These are phyloP conservation scores for Chaetothyriales sp. DNA, from an alignment of 2,329 filamentous ascomycete genomes.

Conservation along the genomic window DNA sequence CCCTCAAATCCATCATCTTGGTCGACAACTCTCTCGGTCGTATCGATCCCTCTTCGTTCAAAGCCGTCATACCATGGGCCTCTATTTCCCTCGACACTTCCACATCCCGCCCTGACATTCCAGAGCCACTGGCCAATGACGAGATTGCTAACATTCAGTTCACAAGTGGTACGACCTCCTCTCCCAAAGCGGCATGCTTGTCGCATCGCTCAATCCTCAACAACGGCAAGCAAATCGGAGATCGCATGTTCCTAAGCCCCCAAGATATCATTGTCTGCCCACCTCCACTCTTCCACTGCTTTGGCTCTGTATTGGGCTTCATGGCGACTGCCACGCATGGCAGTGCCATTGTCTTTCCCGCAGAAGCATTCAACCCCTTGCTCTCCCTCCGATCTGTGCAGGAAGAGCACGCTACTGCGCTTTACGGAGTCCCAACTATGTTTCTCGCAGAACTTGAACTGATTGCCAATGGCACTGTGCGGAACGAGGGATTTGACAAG, in stretches of 20 bases:
- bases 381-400: conserved; percentile 54
- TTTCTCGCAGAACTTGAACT: conserved; percentile 77
- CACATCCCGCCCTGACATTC: conserved; percentile 30
- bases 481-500: conserved; percentile 44
- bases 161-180: conserved; percentile 84
- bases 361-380: conserved; percentile 70
- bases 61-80: conserved; percentile 35
- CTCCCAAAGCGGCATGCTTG: conserved; percentile 83
- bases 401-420: conserved; percentile 49
- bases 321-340: conserved; percentile 84
- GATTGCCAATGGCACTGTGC: conserved; percentile 40
- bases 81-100: conserved; percentile 32
- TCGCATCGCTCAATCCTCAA: conserved; percentile 79
- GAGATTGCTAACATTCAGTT: conserved; percentile 94
- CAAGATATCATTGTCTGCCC: conserved; percentile 56
- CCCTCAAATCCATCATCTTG: conserved; percentile 56
- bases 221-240: conserved; percentile 73
- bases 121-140: conserved; percentile 22
- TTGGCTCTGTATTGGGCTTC: conserved; percentile 82
- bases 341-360: conserved; percentile 68
- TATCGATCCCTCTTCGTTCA: conserved; percentile 32
- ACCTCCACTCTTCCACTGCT: conserved; percentile 54
- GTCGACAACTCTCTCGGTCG: conserved; percentile 60
- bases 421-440: conserved; percentile 93
- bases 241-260: conserved; percentile 66